Base-by-base conservation (phyloP, 768 basidiomycete genomes). In the Suillus lakei region DNA sequence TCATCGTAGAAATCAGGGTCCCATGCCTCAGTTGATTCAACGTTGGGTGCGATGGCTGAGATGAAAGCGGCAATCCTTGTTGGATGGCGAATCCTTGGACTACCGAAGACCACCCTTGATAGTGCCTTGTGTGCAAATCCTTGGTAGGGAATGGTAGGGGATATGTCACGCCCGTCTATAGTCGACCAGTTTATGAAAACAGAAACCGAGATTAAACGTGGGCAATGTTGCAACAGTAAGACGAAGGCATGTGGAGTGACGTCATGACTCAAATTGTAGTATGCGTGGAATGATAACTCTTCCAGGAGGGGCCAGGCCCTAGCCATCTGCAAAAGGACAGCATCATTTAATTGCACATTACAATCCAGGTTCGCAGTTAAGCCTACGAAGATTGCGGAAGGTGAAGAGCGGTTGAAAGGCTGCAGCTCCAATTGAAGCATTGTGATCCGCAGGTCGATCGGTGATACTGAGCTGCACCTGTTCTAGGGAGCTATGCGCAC, bases 91-190 rank as follows among this genome's bases (percentile, higher is more conserved):
- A 61, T 50, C 13, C 4, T 26, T 7, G 60, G 30, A n/a, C 4
- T 9, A n/a, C 60, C 30, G 26, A 61, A 61, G 21, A 9, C 2
- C 10, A 5, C 28, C 3, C n/a, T 0, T 2, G 21, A 32, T 44
- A 61, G n/a, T 23, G n/a, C 43, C 4, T 50, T 32, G 28, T 61
- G 60, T 15, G 60, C 8, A 26, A 61, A 61, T 32, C 44, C 60
- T 5, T 61, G 60, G 21, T 43, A 43, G 15, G 60, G 43, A 23
- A 48, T 23, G 18, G 10, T 23, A 44, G 28, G 21, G 43, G 60
- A 2, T 23, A 61, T 32, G 13, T 16, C 43, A 48, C 7, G 13
- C 13, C 12, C 7, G 5, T 61, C 60, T 46, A 61, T 41, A 18
- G 30, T 18, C 4, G 44, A 50, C 43, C 43, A 61, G 30, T 61